Conservation (phyloP, 768 basidiomycete species). For the Hericium coralloides region DNA sequence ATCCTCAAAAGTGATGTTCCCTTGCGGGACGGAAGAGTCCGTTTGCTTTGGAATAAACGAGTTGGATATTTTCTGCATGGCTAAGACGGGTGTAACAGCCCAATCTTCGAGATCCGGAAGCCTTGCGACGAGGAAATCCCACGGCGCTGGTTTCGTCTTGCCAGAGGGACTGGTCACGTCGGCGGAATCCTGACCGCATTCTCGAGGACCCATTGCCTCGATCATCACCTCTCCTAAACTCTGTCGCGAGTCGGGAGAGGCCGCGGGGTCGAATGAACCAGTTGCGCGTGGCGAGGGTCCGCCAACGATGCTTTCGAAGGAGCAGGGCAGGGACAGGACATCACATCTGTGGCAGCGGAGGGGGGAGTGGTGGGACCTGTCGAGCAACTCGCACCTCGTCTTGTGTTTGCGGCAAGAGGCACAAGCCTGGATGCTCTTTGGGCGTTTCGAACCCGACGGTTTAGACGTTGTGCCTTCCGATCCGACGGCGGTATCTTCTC, state of each 20-base stretch:
- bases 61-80: conserved; percentile 26
- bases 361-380: conserved; percentile 18
- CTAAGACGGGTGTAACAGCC: conserved; percentile 36
- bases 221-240: not conserved
- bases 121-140: conserved; percentile 29
- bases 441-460: conserved; percentile 6
- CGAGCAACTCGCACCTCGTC: conserved; percentile 42
- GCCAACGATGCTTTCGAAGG: conserved; percentile 29
- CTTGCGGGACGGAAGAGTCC: conserved; percentile 4
- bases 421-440: conserved; percentile 25
- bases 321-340: conserved; percentile 37
- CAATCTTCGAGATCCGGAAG: conserved; percentile 29
- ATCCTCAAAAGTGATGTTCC: conserved; percentile 3
- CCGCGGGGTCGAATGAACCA: not conserved
- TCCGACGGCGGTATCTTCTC: not conserved
- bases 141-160: conserved; percentile 18
- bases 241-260: not conserved
- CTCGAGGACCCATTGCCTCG: not conserved
- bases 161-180: conserved; percentile 8
- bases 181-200: not conserved
- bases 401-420: conserved; percentile 38
- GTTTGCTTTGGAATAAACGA: conserved; percentile 16
- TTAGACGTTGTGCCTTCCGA: not conserved
- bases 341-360: conserved; percentile 41
- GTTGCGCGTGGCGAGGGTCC: not conserved